Conservation (phyloP, 768 basidiomycete genomes). For the Tricholoma sp. region DNA sequence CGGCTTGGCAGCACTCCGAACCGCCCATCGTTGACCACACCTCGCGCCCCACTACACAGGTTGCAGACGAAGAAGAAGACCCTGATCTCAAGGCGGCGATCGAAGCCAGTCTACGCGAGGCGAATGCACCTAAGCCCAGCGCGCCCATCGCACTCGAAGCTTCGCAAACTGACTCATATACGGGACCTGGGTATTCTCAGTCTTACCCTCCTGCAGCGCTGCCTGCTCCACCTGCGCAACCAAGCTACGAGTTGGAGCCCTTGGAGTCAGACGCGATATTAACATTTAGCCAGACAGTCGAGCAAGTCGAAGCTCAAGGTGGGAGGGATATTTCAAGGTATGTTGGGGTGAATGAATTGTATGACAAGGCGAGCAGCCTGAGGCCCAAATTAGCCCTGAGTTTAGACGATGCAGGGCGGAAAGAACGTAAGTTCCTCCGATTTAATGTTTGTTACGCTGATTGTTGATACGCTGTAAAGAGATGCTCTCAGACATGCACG, state of each 20-base stretch:
- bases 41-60: slow-evolving; percentile 34
- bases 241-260: slow-evolving; percentile 77
- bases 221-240: slow-evolving; percentile 48
- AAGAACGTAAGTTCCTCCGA: slow-evolving; percentile 57
- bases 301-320: slow-evolving; percentile 75
- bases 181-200: slow-evolving; percentile 37
- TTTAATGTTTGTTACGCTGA: neutral
- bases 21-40: slow-evolving; percentile 63
- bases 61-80: slow-evolving; percentile 67
- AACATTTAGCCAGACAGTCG: slow-evolving; percentile 87
- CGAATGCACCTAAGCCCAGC: slow-evolving; percentile 69
- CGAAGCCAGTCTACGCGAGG: slow-evolving; percentile 90
- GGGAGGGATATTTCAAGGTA: slow-evolving; percentile 75
- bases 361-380: slow-evolving; percentile 73
- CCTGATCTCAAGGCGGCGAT: slow-evolving; percentile 91
- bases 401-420: slow-evolving; percentile 78
- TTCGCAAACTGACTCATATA: slow-evolving; percentile 30
- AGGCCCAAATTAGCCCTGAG: slow-evolving; percentile 81
- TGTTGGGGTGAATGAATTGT: slow-evolving; percentile 80
- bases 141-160: slow-evolving; percentile 64
- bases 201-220: slow-evolving; percentile 37
- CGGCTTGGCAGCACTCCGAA: slow-evolving; percentile 59
- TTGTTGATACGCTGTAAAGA: slow-evolving; percentile 38
- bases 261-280: slow-evolving; percentile 82
- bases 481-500: slow-evolving; percentile 89